Conservation (phyloP, 164 flowering plant species). For the Magnolia kwangsiensis region DNA sequence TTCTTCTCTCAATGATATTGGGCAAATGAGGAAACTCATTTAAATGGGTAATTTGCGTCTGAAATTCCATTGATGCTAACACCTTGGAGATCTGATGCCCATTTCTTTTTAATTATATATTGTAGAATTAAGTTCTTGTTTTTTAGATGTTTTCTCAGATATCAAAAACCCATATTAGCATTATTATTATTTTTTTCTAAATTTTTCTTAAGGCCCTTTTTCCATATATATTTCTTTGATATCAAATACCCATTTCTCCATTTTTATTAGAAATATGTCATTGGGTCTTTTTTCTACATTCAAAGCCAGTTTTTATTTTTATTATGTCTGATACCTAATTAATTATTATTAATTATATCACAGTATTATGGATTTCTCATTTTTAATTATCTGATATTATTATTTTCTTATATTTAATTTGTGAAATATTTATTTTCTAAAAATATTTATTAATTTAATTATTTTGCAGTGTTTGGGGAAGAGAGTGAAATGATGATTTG, state of each 20-base stretch:
- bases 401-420: not conserved
- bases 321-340: not conserved
- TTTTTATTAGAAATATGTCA: not conserved
- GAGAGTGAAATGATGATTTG: slow-evolving; percentile 16
- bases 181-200: too few species aligned
- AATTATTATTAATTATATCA: not conserved
- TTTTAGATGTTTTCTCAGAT: too few species aligned
- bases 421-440: not conserved
- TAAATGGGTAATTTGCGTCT: slow-evolving; percentile 21
- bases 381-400: not conserved
- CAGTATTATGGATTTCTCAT: not conserved
- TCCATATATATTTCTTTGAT: too few species aligned
- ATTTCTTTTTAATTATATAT: not conserved
- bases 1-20: not conserved
- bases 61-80: slow-evolving; percentile 15
- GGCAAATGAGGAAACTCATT: slow-evolving; percentile 17
- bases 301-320: not conserved
- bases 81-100: slow-evolving; percentile 24
- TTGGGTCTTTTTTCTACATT: not conserved
- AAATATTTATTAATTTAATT: not conserved
- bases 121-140: too few species aligned
- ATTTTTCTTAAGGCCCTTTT: too few species aligned
- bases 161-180: too few species aligned
- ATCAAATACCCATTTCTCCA: not conserved
- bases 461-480: not conserved